Base-by-base conservation (phyloP, 2,329 filamentous ascomycete genomes). In the Pestalotiopsis sp. region DNA sequence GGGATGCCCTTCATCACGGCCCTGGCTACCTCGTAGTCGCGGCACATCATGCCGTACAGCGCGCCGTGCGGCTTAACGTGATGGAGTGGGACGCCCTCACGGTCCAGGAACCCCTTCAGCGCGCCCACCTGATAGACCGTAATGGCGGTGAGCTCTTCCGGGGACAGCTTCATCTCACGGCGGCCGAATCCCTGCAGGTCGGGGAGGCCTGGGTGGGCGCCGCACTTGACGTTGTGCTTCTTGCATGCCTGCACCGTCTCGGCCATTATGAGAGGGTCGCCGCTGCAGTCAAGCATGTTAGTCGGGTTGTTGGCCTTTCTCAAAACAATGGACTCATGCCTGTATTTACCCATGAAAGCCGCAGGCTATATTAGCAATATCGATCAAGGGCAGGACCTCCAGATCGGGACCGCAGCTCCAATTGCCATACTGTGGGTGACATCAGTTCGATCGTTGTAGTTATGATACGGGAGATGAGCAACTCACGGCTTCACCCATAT, bases 331-430 rank as follows among this genome's bases (percentile, higher is more conserved):
- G 38, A 27, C 4, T 4, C 11, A 3, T 9, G 12, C 3, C 17
- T 9, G 4, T 5, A 70, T 70, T 70, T 64, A 72, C 73, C 23
- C n/a, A 25, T 88, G 87, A 69, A 88, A 87, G 12, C 86, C 86
- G 71, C 87, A 90, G n/a, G 88, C 87, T 12, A 90, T 77, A 72
- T 90, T 90, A 45, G 87, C 88, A 75, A 87, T 82, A 73, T 90
- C 87, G 71, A 90, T 88, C 68, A 89, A 77, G 3, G 87, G 86
- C 52, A 90, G 83, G 14, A 90, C 78, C 67, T 89, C 85, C 58
- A 85, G 83, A 71, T 90, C 88, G 5, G 87, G 87, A 11, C 87
- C 87, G 69, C 79, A 81, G 65, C 73, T 73, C 74, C 78, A 84
- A 65, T 84, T 84, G 49, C 84, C 83, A 66, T 81, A 85, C 52